phyloP scores from a whole-genome alignment of 2,329 filamentous ascomycete species.

The Chaetothyriales sp. region DNA sequence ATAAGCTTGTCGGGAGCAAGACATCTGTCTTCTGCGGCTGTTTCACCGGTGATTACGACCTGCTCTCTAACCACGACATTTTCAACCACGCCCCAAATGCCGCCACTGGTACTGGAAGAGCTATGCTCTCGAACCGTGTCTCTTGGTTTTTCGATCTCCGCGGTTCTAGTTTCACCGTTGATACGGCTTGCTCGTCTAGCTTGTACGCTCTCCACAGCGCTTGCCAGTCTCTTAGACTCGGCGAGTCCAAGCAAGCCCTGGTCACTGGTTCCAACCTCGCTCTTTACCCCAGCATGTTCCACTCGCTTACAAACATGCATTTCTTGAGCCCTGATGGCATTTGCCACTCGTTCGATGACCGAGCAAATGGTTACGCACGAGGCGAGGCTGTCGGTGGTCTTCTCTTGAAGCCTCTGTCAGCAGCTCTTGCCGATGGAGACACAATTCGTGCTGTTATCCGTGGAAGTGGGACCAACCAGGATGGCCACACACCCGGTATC shows the following conservation, averaged over 20 bases:
- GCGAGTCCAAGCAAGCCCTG: constrained; percentile 7
- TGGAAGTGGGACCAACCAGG: constrained; percentile 30
- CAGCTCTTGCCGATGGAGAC: constrained; percentile 31
- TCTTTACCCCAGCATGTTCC: constrained; percentile 13
- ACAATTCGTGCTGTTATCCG: constrained; percentile 32
- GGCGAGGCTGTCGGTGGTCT: constrained; percentile 33
- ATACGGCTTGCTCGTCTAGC: constrained; percentile 20
- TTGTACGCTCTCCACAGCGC: constrained; percentile 22
- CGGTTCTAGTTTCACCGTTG: constrained; percentile 19
- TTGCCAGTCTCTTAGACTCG: constrained; percentile 12
- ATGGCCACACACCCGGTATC: constrained; percentile 34
- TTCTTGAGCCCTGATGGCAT: constrained; percentile 18
- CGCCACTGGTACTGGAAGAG: constrained; percentile 14
- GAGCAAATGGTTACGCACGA: constrained; percentile 33
- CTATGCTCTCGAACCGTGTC: constrained; percentile 20
- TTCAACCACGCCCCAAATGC: constrained; percentile 11
- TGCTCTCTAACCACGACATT: constrained; percentile 21
- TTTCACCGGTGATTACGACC: constrained; percentile 12
- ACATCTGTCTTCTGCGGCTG: constrained; percentile 10
- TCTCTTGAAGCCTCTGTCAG: constrained; percentile 29
- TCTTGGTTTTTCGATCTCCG: constrained; percentile 21
- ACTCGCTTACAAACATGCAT: constrained; percentile 18
- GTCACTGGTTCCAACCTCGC: constrained; percentile 18
- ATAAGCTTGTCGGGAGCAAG: constrained; percentile 6
- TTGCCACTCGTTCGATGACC: constrained; percentile 24